phyloP scores from a whole-genome alignment of 768 basidiomycete species.

The Russula virescens region DNA sequence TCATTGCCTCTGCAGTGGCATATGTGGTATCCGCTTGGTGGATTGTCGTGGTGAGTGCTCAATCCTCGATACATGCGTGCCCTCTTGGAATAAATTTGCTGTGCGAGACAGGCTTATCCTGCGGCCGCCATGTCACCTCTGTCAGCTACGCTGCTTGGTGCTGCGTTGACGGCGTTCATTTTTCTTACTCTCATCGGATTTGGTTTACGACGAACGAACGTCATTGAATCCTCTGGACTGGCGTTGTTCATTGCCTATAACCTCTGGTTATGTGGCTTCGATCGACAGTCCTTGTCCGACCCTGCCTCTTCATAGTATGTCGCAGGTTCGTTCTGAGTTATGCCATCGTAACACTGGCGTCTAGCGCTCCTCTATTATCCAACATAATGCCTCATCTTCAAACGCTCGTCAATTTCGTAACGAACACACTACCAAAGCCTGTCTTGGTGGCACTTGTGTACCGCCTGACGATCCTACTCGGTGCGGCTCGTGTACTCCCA shows the following conservation, averaged over 20 bases:
- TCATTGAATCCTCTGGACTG: constrained; percentile 85
- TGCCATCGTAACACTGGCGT: not conserved
- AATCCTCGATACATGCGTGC: not conserved
- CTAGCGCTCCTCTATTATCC: constrained; percentile 65
- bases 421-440: constrained; percentile 81
- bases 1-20: constrained; percentile 70
- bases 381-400: constrained; percentile 80
- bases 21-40: constrained; percentile 83
- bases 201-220: constrained; percentile 79
- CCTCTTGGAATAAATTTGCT: not conserved
- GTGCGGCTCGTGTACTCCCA: constrained; percentile 77
- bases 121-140: constrained; percentile 77
- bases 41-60: constrained; percentile 65
- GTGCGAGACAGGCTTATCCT: constrained; percentile 59
- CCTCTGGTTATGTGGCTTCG: constrained; percentile 84
- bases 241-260: constrained; percentile 87
- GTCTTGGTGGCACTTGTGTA: constrained; percentile 75
- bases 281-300: constrained; percentile 65
- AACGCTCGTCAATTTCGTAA: constrained; percentile 72
- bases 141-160: constrained; percentile 84
- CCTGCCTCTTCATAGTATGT: constrained; percentile 74
- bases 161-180: constrained; percentile 79
- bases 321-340: not conserved
- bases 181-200: constrained; percentile 93
- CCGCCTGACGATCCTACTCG: constrained; percentile 72